phyloP scores from a whole-genome alignment of 192 early-diverging fungal species.

The Obelidium mucronatum region DNA sequence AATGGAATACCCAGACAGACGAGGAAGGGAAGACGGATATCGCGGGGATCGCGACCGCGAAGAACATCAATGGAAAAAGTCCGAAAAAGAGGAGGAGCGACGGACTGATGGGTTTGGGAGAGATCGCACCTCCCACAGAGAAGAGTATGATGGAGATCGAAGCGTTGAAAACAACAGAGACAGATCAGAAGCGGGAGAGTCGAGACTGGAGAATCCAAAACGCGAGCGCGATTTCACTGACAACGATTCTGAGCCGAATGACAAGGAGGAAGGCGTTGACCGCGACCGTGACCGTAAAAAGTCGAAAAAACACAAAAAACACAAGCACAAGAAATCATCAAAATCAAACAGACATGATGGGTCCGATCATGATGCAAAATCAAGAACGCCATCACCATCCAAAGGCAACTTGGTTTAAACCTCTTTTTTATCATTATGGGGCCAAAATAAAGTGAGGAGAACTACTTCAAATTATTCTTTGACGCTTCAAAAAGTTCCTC shows the following conservation, averaged over 20 bases:
- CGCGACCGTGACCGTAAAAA: conserved; percentile 1
- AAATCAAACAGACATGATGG: conserved; percentile 7
- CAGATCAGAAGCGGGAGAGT: neutral
- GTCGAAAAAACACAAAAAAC: conserved; percentile 29
- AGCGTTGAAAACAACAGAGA: too few relatives aligned
- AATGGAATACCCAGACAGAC: conserved; percentile 34
- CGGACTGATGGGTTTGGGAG: conserved; percentile 1
- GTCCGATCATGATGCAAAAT: too few relatives aligned
- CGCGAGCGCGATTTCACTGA: neutral
- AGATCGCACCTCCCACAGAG: neutral
- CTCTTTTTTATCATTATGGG: too few relatives aligned
- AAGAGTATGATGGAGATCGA: neutral
- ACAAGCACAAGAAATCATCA: conserved; percentile 21
- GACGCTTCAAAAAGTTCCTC: conserved; percentile 31
- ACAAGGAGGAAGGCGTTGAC: neutral
- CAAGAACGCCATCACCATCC: too few relatives aligned
- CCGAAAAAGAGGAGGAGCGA: neutral
- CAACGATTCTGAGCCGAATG: neutral
- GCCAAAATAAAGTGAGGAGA: too few relatives aligned
- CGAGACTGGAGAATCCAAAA: neutral
- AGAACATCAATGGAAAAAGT: too few relatives aligned
- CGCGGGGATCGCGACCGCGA: neutral
- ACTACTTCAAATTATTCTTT: conserved; percentile 14
- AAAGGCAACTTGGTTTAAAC: too few relatives aligned
- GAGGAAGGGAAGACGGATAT: conserved; percentile 22